Conservation (phyloP, 345 rosid genomes). For the Tarenaya hassleriana region DNA sequence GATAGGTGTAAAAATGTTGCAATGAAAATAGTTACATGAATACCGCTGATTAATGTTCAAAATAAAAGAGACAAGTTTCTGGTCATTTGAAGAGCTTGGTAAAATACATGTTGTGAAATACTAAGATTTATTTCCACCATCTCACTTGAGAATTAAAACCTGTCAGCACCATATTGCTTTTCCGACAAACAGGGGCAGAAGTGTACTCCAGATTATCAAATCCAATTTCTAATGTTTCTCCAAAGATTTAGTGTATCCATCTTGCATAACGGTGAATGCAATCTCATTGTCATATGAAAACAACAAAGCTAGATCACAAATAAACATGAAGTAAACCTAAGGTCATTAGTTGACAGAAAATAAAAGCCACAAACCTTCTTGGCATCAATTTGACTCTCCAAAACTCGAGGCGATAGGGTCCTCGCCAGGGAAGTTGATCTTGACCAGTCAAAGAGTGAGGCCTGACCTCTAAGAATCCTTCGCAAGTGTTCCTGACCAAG, state of each 20-base stretch:
- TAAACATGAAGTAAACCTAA: constrained; percentile 12
- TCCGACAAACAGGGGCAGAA: constrained; percentile 1
- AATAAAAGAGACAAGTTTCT: too few species aligned
- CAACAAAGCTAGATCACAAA: constrained; percentile 16
- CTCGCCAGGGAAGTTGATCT: constrained; percentile 93
- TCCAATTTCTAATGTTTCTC: not conserved
- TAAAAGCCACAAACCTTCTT: constrained; percentile 58
- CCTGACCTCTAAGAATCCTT: constrained; percentile 94
- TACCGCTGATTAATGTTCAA: too few species aligned
- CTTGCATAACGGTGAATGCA: constrained; percentile 5
- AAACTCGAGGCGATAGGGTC: constrained; percentile 89
- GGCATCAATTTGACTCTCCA: constrained; percentile 96
- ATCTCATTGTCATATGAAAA: not conserved
- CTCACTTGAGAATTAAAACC: not conserved
- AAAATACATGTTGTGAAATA: too few species aligned
- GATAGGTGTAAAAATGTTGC: too few species aligned
- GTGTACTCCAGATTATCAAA: constrained; percentile 10
- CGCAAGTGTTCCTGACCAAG: constrained; percentile 76
- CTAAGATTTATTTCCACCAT: too few species aligned
- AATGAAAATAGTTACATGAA: too few species aligned
- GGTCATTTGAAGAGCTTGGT: too few species aligned
- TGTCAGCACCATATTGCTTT: constrained; percentile 8
- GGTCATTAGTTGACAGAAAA: constrained; percentile 8
- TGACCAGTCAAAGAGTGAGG: constrained; percentile 93
- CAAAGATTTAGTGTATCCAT: constrained; percentile 4